Base-by-base conservation (phyloP, 495 filamentous ascomycete genomes). In the Aspergillus mulundensis region DNA sequence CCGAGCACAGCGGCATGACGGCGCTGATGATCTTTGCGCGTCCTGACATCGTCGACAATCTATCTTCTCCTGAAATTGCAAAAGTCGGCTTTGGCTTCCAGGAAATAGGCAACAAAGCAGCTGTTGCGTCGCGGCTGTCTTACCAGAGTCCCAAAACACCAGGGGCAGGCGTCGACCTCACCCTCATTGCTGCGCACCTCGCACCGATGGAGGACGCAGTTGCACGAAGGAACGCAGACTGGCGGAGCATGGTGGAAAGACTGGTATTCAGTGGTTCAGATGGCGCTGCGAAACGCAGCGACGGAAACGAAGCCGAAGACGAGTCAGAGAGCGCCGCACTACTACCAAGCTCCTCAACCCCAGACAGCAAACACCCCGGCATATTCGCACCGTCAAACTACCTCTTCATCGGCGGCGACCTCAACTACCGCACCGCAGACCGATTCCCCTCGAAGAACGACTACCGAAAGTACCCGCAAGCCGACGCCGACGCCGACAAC, bases 101-200 rank as follows among this genome's bases (percentile, higher is more conserved):
- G 51, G 85, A 88, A 30, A 94, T 96, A 89, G 92, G 91, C 5
- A 96, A 96, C 64, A 98, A 98, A 66, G 94, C 92, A 21, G 91
- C 90, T 7, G 89, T 94, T 6, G 94, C 88, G 0, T 77, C 92
- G 28, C 75, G 90, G 30, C 65, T 96, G 49, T 79, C 78, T 1
- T 87, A 83, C 58, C 62, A 70, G n/a, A 61, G 61, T 0, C 60
- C 61, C 6, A 64, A 48, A 8, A 39, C 61, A 20, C 36, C 66
- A 49, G 60, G 66, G 5, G 67, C 75, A 34, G 74, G 76, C 11
- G 74, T 83, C 1, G 83, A 87, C 59, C 68, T 97, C 40, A 95
- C 89, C 1, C 89, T 96, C 55, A 83, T 95, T 11, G 84, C 89
- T 16, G 87, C 90, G n/a, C 94, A 98, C 69, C 76, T 97, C 42